Evolutionary conservation across 495 filamentous ascomycete species (phyloP).

Genomic region (Astrocystis sublimbata): DNA sequence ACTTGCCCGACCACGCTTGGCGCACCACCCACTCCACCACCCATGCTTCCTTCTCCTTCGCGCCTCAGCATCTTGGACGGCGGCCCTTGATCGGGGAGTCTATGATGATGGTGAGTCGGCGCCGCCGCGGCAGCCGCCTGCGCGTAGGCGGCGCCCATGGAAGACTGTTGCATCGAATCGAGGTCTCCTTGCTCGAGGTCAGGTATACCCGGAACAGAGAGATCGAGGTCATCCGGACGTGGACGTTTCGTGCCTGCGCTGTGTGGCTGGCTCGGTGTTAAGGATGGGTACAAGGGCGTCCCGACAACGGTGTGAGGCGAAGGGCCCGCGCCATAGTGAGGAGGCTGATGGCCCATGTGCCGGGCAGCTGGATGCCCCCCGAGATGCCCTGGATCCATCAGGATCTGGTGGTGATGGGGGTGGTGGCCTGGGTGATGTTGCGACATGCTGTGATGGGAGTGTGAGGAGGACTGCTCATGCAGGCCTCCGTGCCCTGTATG

Average conservation of each 20-base stretch:
- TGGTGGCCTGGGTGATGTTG: slow-evolving; percentile 50
- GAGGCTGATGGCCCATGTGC: slow-evolving; percentile 49
- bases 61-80: slow-evolving; percentile 57
- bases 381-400: slow-evolving; percentile 49
- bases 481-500: slow-evolving; percentile 46
- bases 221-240: slow-evolving; percentile 51
- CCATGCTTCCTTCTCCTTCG: slow-evolving; percentile 47
- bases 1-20: slow-evolving; percentile 76
- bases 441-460: slow-evolving; percentile 50
- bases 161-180: slow-evolving; percentile 51
- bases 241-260: slow-evolving; percentile 47
- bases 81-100: slow-evolving; percentile 65
- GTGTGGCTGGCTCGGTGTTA: slow-evolving; percentile 45
- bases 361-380: slow-evolving; percentile 46
- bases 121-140: slow-evolving; percentile 37
- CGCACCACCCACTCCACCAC: slow-evolving; percentile 46
- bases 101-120: slow-evolving; percentile 71
- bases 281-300: slow-evolving; percentile 45
- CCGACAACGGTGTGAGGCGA: slow-evolving; percentile 46
- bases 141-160: slow-evolving; percentile 45
- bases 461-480: slow-evolving; percentile 45
- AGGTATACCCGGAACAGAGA: slow-evolving; percentile 52
- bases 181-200: slow-evolving; percentile 50
- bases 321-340: slow-evolving; percentile 44
- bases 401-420: slow-evolving; percentile 51